Evolutionary conservation across 1,284 basidiomycete species (phyloP), one percentile per base, ranked within the genome.

Genomic region (Cutaneotrichosporon arboriforme): DNA sequence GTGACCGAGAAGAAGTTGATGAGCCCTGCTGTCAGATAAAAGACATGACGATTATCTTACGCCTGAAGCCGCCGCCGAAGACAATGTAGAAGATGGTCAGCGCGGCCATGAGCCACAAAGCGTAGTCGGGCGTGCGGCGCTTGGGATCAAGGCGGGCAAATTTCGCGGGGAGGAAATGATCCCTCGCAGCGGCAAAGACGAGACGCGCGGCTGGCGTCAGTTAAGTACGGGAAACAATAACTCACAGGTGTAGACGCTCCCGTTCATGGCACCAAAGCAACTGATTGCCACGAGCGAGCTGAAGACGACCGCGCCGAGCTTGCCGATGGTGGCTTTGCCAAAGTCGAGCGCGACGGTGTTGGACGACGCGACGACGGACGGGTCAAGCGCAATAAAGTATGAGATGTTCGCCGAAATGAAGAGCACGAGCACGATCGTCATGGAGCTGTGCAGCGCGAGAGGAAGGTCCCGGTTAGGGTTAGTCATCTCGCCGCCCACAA

Each of bases 301-400:
- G 69, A 98, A 97, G 3, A 94, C 66, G 1, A 85, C 82, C 0
- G 88, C 92, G 18, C 96, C 94, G 13, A 86, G 73, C 5, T 85
- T 83, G 7, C 96, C 94, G 59, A 93, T 87, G 3, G 94, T 76
- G 0, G 83, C 84, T 51, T 85, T 81, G 1, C 96, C 96, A 65
- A 97, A 98, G 73, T 98, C 94, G 58, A 94, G 79, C 0, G 91
- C 93, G 17, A 97, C 90, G 0, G 93, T 97, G 63, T 97, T 97
- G 58, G 72, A 76, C 8, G 75, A 67, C 5, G 70, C 68, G 1
- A 77, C 74, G 23, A 77, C 62, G 54, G 82, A 82, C 69, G 86
- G 86, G 60, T 92, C 86, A n/a, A 98, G 80, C 1, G 96, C 90
- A 17, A 90, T 83, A 62, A 97, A 94, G 76, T 98, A 98, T 0